These are phyloP conservation scores for Balakata baccata DNA, from an alignment of 345 rosid species.

Conservation along the genomic window DNA sequence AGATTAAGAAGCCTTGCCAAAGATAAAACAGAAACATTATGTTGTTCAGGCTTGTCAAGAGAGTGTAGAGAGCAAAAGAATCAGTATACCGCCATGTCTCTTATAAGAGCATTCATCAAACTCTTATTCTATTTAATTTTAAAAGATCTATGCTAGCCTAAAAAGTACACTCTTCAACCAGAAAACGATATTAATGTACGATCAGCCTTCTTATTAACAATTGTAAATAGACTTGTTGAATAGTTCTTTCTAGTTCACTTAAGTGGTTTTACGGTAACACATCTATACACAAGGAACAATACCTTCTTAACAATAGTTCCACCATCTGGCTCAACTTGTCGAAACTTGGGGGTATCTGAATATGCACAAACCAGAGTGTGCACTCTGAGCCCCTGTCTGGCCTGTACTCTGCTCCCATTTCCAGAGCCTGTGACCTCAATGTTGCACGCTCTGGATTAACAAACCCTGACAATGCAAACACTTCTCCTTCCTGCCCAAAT, in stretches of 20 bases:
- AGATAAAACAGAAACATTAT: not conserved
- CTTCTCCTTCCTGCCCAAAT: conserved; percentile 74
- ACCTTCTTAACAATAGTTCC: conserved; percentile 91
- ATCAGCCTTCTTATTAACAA: not conserved
- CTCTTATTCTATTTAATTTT: not conserved
- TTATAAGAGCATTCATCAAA: not conserved
- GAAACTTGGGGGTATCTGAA: conserved; percentile 83
- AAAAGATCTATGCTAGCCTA: not conserved
- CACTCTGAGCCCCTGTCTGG: conserved; percentile 79
- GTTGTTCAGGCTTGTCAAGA: not conserved
- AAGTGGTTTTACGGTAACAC: not conserved
- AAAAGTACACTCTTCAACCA: not conserved
- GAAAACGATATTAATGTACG: not conserved
- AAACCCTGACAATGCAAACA: conserved; percentile 79
- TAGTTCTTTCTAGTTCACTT: not conserved
- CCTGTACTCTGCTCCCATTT: conserved; percentile 81
- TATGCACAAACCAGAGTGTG: conserved; percentile 84
- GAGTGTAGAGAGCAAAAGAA: not conserved
- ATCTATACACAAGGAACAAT: not conserved
- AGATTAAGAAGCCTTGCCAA: not conserved
- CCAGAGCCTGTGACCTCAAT: conserved; percentile 73
- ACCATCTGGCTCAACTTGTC: conserved; percentile 64
- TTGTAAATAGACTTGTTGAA: not conserved
- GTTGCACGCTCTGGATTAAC: conserved; percentile 81
- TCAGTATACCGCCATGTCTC: not conserved